Percentiles rank a stretch among this genome's conserved stretches.
phyloP scores from a whole-genome alignment of 2,329 filamentous ascomycete genomes.

The Plectosphaerella cucumerina region DNA sequence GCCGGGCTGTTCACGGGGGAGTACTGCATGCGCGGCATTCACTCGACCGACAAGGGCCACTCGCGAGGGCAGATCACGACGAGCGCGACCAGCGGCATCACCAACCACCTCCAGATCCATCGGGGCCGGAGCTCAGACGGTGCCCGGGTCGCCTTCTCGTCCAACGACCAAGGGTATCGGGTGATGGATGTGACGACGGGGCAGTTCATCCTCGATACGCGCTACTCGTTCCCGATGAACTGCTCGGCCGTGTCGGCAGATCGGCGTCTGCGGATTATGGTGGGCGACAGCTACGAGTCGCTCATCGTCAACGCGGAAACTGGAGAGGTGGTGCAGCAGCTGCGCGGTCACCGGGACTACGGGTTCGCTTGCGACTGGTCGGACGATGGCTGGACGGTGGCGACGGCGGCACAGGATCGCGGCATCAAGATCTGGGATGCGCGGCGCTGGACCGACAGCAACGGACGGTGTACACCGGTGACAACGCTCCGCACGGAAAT shows the following conservation, averaged over 20 bases:
- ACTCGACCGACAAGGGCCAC: constrained; percentile 31
- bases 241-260: constrained; percentile 70
- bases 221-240: constrained; percentile 63
- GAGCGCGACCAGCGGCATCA: constrained; percentile 48
- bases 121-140: constrained; percentile 44
- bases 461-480: constrained; percentile 43
- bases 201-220: constrained; percentile 47
- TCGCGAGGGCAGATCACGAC: constrained; percentile 44
- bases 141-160: constrained; percentile 56
- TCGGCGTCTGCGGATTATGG: constrained; percentile 65
- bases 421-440: constrained; percentile 73
- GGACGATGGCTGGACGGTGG: constrained; percentile 69
- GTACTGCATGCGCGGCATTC: constrained; percentile 44
- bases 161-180: constrained; percentile 58
- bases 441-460: constrained; percentile 57
- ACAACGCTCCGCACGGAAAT: constrained; percentile 59
- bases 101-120: constrained; percentile 61
- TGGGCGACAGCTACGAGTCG: constrained; percentile 64
- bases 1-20: constrained; percentile 56
- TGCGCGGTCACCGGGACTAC: constrained; percentile 64
- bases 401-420: constrained; percentile 74
- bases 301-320: constrained; percentile 67
- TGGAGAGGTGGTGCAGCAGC: constrained; percentile 50
- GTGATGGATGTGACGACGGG: constrained; percentile 56
- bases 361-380: constrained; percentile 80